These are phyloP conservation scores for Leptosphaerulina australis DNA, from an alignment of 2,329 filamentous ascomycete species.

Conservation along the genomic window DNA sequence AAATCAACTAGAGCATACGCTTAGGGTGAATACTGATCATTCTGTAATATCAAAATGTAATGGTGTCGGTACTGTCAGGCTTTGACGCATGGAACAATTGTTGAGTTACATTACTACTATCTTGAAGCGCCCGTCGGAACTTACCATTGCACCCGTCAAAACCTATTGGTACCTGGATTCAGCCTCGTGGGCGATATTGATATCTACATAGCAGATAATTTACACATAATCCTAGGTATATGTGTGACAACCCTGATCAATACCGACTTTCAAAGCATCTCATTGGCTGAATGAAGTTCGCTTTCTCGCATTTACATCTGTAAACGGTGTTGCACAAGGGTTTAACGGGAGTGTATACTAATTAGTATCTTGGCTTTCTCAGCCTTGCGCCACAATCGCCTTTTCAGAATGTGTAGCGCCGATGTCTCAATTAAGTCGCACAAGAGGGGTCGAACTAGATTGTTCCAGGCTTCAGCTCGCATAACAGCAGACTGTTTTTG, in stretches of 20 bases:
- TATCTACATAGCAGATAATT: background rate
- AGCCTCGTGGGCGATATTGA: background rate
- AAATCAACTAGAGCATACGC: no score
- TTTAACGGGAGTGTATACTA: background rate
- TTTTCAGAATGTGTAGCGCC: constrained; percentile 16
- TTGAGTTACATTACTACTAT: no score
- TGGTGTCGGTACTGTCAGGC: no score
- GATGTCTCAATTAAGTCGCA: background rate
- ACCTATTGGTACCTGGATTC: no score
- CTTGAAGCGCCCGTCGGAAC: no score
- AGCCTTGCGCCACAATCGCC: constrained; percentile 30
- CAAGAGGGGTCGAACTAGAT: constrained; percentile 4
- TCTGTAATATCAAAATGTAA: no score
- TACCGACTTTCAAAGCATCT: background rate
- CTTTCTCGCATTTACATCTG: constrained; percentile 5
- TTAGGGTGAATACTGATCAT: no score
- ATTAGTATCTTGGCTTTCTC: constrained; percentile 26
- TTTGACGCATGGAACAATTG: no score
- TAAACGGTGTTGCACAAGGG: background rate
- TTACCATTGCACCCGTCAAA: no score
- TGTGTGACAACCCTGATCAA: background rate
- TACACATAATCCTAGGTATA: background rate
- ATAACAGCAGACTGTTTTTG: background rate
- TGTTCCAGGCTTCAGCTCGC: constrained; percentile 6
- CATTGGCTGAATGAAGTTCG: background rate